phyloP scores from a whole-genome alignment of 345 rosid genomes.

The Aquilaria sinensis region DNA sequence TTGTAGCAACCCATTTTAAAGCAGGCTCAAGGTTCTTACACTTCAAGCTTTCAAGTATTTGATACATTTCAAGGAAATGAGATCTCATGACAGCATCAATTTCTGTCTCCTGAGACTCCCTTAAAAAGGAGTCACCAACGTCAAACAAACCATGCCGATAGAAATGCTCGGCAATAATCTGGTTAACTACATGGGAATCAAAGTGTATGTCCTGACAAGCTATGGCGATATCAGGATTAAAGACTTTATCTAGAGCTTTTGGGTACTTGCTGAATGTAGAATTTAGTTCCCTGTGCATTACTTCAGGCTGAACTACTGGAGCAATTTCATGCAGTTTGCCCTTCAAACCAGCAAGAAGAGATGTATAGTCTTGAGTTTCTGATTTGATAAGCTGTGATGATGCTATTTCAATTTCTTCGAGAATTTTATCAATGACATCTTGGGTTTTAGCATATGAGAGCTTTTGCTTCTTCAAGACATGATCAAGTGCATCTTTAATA shows the following conservation, averaged over 20 bases:
- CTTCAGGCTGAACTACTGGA: conserved; percentile 37
- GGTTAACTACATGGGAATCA: conserved; percentile 40
- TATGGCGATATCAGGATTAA: conserved; percentile 49
- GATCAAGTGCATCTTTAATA: conserved; percentile 61
- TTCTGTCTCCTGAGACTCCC: conserved; percentile 37
- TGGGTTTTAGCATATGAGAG: conserved; percentile 42
- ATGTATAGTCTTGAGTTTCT: conserved; percentile 16
- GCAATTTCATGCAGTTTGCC: conserved; percentile 28
- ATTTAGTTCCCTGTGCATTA: conserved; percentile 49
- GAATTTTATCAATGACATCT: conserved; percentile 38
- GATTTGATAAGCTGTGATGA: conserved; percentile 17
- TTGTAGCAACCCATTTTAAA: conserved; percentile 42
- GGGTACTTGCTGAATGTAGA: conserved; percentile 46
- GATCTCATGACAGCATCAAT: conserved; percentile 28
- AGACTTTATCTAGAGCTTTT: conserved; percentile 43
- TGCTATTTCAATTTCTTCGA: conserved; percentile 41
- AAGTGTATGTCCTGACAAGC: conserved; percentile 52
- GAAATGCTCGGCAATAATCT: conserved; percentile 53
- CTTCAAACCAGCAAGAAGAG: conserved; percentile 29
- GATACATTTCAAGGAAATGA: conserved; percentile 45
- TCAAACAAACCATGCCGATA: conserved; percentile 56
- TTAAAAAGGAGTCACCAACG: conserved; percentile 47
- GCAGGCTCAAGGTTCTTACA: conserved; percentile 46
- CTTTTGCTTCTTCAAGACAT: conserved; percentile 59
- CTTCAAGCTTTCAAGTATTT: conserved; percentile 48